Base-by-base conservation (phyloP, 2,329 filamentous ascomycete species). In the Macrophomina tecta region DNA sequence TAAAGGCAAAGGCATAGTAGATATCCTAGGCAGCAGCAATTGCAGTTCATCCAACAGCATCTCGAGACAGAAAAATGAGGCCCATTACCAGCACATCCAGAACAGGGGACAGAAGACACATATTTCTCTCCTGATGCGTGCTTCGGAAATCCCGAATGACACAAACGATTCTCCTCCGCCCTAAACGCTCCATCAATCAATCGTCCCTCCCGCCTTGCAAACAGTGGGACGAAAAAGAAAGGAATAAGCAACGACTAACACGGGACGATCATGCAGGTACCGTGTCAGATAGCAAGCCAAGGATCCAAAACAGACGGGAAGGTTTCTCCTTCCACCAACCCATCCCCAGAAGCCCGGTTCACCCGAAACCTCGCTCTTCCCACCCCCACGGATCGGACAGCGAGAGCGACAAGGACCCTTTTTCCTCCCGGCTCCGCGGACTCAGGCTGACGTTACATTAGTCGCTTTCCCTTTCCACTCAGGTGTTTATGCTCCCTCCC, bases 201-300 rank as follows among this genome's bases (percentile, higher is more conserved):
- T 23, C 23, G 23, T 23, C 23, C 36, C 36, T 7, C 11, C 36
- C 36, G 36, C 36, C 36, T 38, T 38, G 36, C 11, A 7, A 12
- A 38, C 28, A 14, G 14, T 12, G 12, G 3, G 23, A 23, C 23
- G 14, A 60, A 23, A 11, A 18, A 46, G 42, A 32, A 51, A 36
- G n/a, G 18, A 16, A 49, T 30, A 34, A 48, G 18, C 11, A 32
- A 8, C 14, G 16, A 23, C 32, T 8, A 55, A 38, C 52, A 55
- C 52, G 52, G 52, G 52, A 55, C 52, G 52, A 55, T 55, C 52
- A 32, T 55, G 52, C 52, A 55, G 14, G 30, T 40, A 23, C 16
- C 34, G 52, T 40, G 18, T 9, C 52, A 55, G 52, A 55, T 55
- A 38, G 12, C 38, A 9, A 14, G 23, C 6, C 8, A 40, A 40